These are phyloP conservation scores for Aristolochia fimbriata DNA, from an alignment of 164 flowering plant species.

Conservation along the genomic window DNA sequence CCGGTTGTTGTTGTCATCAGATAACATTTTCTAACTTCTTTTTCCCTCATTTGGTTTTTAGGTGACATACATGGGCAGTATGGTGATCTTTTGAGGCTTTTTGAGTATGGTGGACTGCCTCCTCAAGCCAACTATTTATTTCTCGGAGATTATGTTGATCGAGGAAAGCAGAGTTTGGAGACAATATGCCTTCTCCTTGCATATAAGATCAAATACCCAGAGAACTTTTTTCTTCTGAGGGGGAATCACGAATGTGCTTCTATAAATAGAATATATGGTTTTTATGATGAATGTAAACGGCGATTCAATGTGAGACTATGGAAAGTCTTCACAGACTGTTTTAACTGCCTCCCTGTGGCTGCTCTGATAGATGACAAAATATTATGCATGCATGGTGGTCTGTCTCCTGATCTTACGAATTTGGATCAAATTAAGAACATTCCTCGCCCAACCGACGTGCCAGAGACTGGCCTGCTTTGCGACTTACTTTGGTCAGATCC, in stretches of 20 bases:
- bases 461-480: constrained; percentile 77
- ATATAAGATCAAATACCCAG: constrained; percentile 74
- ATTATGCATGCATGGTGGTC: constrained; percentile 92
- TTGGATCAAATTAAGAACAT: constrained; percentile 63
- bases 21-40: neutral
- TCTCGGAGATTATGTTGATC: constrained; percentile 82
- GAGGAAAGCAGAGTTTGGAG: constrained; percentile 81
- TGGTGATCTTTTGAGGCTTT: constrained; percentile 64
- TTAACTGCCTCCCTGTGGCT: constrained; percentile 83
- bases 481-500: constrained; percentile 94
- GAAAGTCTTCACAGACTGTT: constrained; percentile 70
- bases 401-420: constrained; percentile 61
- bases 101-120: constrained; percentile 79
- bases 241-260: constrained; percentile 87
- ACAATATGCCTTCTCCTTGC: constrained; percentile 80
- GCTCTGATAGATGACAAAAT: constrained; percentile 81
- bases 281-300: constrained; percentile 84
- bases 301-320: constrained; percentile 73
- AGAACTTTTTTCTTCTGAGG: constrained; percentile 65
- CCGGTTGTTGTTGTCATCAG: too few relatives aligned
- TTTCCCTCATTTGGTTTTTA: constrained; percentile 14
- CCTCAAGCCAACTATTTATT: constrained; percentile 70
- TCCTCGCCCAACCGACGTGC: constrained; percentile 70
- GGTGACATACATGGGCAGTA: constrained; percentile 92
- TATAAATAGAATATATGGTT: constrained; percentile 77